Evolutionary conservation across 768 basidiomycete species (phyloP), one percentile per base, ranked within the genome.

Genomic region (Boletus vermiculosoides): DNA sequence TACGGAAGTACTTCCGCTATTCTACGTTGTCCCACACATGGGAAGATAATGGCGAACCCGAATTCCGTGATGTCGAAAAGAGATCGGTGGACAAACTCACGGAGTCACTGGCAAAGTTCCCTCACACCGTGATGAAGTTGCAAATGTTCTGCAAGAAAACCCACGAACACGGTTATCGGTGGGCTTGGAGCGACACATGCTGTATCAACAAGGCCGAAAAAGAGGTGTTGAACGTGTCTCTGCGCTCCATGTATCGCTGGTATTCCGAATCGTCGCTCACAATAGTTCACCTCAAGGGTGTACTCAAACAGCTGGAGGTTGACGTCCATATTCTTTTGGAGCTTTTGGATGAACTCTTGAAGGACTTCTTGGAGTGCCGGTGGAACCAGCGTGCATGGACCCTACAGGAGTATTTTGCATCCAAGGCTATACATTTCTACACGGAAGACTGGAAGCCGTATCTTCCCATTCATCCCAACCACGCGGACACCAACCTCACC

Each of bases 381-480:
- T 70, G 69, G 69, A 71, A 67, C 45, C 48, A 33, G 31, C 62
- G 67, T 41, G 67, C 57, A 20, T 68, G 56, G 65, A 63, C 64
- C 4, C 18, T 58, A 23, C 65, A 64, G 46, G 65, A 66, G 52
- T 66, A 56, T 39, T 52, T 70, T 2, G 69, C 69, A 3, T 63
- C 69, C 3, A 41, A 16, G 20, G 45, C 51, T 4, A 58, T 70
- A 22, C 63, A 52, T 10, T 70, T 70, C 54, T 70, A 66, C 51
- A 57, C 56, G 9, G 40, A 58, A 39, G 54, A 70, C 37, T 70
- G 69, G 69, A 49, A 56, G 3, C 58, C 55, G 4, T 69, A 58
- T 39, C 61, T 67, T 9, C 53, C 53, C 22, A 45, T 62, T 12
- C 10, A 33, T n/a, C 8, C 3, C 25, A 1, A 0, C 20, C 0